Evolutionary conservation across 352 stramenopile species (phyloP).

Genomic region (Phytophthora capsici): DNA sequence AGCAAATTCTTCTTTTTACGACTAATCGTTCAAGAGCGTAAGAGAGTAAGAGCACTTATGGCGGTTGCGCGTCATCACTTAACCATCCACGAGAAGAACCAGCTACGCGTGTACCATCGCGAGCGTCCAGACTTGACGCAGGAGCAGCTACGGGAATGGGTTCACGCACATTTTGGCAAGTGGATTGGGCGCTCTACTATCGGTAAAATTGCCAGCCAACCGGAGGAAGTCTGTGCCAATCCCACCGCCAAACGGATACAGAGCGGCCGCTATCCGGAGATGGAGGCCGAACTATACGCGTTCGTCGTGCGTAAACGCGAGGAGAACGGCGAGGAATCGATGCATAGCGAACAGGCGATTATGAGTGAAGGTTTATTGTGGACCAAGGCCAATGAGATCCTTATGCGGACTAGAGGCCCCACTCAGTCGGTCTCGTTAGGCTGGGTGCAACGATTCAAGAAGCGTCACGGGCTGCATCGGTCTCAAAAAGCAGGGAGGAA

Average conservation of each 20-base stretch:
- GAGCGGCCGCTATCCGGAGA: conserved; percentile 41
- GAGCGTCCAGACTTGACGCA: conserved; percentile 37
- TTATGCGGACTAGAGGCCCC: conserved; percentile 28
- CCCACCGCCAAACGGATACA: conserved; percentile 42
- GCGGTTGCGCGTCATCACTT: conserved; percentile 45
- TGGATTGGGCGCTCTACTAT: conserved; percentile 41
- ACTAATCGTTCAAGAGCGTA: too few relatives aligned
- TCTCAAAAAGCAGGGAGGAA: conserved; percentile 12
- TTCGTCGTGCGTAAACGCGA: too few relatives aligned
- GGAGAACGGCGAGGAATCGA: too few relatives aligned
- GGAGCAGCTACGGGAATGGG: conserved; percentile 42
- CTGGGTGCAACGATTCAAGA: conserved; percentile 49
- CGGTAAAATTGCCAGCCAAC: conserved; percentile 33
- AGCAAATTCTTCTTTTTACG: conserved; percentile 26
- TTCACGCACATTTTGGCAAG: conserved; percentile 32
- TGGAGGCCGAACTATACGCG: conserved; percentile 34
- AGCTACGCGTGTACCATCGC: conserved; percentile 29
- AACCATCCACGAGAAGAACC: conserved; percentile 44
- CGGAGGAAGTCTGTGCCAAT: conserved; percentile 36
- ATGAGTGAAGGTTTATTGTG: conserved; percentile 6
- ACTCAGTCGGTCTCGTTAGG: too few relatives aligned
- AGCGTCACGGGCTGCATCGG: conserved; percentile 39
- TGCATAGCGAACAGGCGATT: too few relatives aligned
- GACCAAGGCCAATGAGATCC: conserved; percentile 45
- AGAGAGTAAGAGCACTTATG: too few relatives aligned